These are phyloP conservation scores for Kwoniella europaea DNA, from an alignment of 768 basidiomycete species.

Conservation along the genomic window DNA sequence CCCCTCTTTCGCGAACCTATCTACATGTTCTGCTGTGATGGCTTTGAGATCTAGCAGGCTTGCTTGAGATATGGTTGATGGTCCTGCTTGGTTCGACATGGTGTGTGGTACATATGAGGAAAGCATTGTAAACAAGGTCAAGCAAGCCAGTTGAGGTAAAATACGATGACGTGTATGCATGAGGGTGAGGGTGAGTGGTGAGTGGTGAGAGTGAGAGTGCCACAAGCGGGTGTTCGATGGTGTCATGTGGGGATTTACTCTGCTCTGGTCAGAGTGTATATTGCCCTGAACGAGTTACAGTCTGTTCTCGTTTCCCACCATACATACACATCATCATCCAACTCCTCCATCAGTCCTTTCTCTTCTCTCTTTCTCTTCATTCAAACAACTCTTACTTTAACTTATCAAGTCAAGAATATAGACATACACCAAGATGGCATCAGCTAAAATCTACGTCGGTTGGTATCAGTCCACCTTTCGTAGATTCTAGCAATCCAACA, in stretches of 20 bases:
- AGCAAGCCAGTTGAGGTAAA: no score
- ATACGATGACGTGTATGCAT: no score
- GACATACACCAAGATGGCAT: conserved; percentile 30
- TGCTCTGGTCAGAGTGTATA: no score
- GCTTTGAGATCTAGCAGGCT: conserved; percentile 52
- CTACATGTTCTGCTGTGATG: conserved; percentile 54
- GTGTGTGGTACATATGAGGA: neutral
- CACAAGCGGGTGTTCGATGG: no score
- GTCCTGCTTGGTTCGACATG: conserved; percentile 24
- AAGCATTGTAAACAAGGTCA: no score
- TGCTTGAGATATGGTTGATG: conserved; percentile 45
- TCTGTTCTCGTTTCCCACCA: neutral
- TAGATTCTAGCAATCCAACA: neutral
- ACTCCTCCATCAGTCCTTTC: conserved; percentile 9
- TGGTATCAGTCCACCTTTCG: conserved; percentile 20
- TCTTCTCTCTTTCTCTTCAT: conserved; percentile 7
- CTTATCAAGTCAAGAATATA: conserved; percentile 11
- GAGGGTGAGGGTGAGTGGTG: no score
- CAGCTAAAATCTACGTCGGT: conserved; percentile 58
- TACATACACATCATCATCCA: conserved; percentile 10
- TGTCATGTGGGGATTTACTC: no score
- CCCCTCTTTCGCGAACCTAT: conserved; percentile 53
- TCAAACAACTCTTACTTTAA: conserved; percentile 1
- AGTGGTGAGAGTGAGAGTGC: no score
- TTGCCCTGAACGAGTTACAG: neutral